phyloP scores from a whole-genome alignment of 2,329 filamentous ascomycete species.

The Fragosphaeria purpurea region DNA sequence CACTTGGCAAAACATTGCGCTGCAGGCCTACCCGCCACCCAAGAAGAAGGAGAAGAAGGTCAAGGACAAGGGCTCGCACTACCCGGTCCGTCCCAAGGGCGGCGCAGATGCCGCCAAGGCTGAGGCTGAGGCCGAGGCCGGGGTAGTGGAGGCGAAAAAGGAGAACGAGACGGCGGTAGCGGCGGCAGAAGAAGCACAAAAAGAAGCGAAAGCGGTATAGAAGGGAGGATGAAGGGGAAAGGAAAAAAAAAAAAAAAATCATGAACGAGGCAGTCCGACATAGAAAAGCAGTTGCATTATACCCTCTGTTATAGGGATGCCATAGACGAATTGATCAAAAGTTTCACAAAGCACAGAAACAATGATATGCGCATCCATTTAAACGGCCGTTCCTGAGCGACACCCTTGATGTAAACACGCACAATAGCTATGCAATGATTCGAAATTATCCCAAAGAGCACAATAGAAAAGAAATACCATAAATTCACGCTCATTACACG shows the following conservation, averaged over 20 bases:
- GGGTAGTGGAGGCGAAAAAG: slow-evolving; percentile 1
- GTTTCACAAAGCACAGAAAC: not conserved
- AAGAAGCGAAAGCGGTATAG: slow-evolving; percentile 2
- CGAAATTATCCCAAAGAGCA: not conserved
- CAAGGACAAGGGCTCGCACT: slow-evolving; percentile 17
- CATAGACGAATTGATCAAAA: not conserved
- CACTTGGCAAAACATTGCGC: slow-evolving; percentile 71
- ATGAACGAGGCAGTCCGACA: no score
- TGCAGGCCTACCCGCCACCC: slow-evolving; percentile 71
- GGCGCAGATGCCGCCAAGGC: not conserved
- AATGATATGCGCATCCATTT: not conserved
- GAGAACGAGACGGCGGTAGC: not conserved
- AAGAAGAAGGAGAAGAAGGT: slow-evolving; percentile 44
- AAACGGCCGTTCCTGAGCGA: no score
- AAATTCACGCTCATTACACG: slow-evolving; percentile 2
- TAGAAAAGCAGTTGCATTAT: no score
- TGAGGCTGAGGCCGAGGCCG: no score
- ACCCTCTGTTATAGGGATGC: no score
- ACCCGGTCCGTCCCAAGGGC: slow-evolving; percentile 14
- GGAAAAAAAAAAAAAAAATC: not conserved
- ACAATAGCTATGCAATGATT: no score
- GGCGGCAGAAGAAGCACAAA: not conserved
- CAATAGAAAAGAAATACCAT: not conserved
- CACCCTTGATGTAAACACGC: no score
- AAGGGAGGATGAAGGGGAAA: not conserved